Evolutionary conservation across 1,284 basidiomycete genomes (phyloP), one percentile per base, ranked within the genome.

Genomic region (Cryptococcus sp.): DNA sequence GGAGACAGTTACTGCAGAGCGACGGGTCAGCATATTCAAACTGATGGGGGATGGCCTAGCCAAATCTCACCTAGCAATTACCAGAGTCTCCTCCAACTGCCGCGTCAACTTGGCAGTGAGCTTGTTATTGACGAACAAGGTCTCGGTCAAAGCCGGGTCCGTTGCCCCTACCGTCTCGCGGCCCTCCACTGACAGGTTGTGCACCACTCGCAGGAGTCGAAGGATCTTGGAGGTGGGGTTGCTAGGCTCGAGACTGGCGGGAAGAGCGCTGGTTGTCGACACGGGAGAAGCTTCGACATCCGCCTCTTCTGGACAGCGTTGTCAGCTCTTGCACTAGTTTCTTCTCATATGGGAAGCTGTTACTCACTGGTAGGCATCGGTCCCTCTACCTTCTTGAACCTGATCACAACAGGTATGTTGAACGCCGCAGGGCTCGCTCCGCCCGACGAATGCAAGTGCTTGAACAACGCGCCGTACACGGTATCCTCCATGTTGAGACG

Each of bases 41-140:
- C 23, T 24, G 21, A 28, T 50, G 57, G 28, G 50, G 18, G 12
- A 21, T 3, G 11, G 13, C 24, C 24, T 38, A 18, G 33, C 18
- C 28, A 16, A 12, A 53, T 40, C 80, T 60, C 66, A 89, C 89
- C 89, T 95, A 0, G 95, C 96, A 40, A 98, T 89, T 62, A 99
- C 95, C 91, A 98, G 96, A 0, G 92, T 91, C 75, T 99, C 96
- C 68, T 98, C 95, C 38, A 99, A 77, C 74, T 98, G 96, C 40
- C 96, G 84, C n/a, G 92, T 94, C 38, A 99, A 83, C 77, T 99
- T 98, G 21, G 96, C 96, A 0, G 93, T 94, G 46, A 99, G 80
- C 78, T 98, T 98, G 80, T 97, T 97, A 77, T 98, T 99, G 64
- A 98, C 86, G 71, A 98, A 98, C 0, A 89, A 84, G 1, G 87